Conservation (phyloP, 2,329 filamentous ascomycete genomes). For the Alternaria brassicicola region DNA sequence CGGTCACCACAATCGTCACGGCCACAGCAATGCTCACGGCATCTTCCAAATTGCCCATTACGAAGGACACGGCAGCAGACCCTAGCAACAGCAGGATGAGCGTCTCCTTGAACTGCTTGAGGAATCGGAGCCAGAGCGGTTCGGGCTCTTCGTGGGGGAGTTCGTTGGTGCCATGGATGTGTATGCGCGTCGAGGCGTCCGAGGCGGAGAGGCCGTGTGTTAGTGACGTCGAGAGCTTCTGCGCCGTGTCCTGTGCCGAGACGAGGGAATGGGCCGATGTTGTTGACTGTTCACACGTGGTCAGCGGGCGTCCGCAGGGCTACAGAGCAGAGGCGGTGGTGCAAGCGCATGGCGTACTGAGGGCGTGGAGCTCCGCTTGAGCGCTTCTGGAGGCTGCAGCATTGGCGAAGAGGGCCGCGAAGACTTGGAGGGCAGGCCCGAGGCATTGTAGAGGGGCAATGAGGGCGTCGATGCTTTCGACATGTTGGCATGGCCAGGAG, state of each 20-base stretch:
- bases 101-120: conserved; percentile 97
- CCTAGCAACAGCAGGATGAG: conserved; percentile 89
- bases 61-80: conserved; percentile 84
- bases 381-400: conserved; percentile 36
- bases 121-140: conserved; percentile 90
- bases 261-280: conserved; percentile 66
- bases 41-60: conserved; percentile 94
- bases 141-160: conserved; percentile 93
- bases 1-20: conserved; percentile 94
- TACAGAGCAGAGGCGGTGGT: background rate
- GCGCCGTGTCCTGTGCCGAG: conserved; percentile 77
- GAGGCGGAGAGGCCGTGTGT: conserved; percentile 78
- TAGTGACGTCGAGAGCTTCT: conserved; percentile 80
- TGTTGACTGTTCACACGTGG: conserved; percentile 42
- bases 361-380: conserved; percentile 36
- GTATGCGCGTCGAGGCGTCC: conserved; percentile 79
- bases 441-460: conserved; percentile 62
- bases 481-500: conserved; percentile 63
- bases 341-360: conserved; percentile 32
- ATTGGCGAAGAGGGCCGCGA: conserved; percentile 39
- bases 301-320: conserved; percentile 22
- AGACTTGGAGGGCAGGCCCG: conserved; percentile 38
- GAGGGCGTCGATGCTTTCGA: conserved; percentile 65
- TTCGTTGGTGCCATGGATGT: conserved; percentile 88
- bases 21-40: conserved; percentile 94